These are phyloP conservation scores for Rhizophora apiculata DNA, from an alignment of 345 rosid species.

Conservation along the genomic window DNA sequence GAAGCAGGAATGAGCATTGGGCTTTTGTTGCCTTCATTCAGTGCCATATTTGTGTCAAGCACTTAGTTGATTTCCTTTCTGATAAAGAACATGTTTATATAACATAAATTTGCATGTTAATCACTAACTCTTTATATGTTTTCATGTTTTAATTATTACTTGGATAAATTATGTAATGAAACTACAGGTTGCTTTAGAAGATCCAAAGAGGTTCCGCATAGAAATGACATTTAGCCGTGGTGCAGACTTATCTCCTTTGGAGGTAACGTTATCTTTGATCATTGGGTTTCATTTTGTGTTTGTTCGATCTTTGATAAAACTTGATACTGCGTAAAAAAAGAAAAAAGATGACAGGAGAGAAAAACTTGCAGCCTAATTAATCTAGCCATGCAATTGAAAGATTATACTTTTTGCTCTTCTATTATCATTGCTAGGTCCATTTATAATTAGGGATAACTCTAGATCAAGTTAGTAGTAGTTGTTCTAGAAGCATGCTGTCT, in stretches of 20 bases:
- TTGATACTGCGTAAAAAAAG: not conserved
- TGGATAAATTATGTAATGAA: constrained; percentile 1
- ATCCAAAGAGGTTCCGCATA: constrained; percentile 78
- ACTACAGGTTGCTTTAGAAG: constrained; percentile 73
- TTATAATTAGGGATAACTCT: not conserved
- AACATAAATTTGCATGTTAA: too few relatives aligned
- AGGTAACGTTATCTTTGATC: constrained; percentile 44
- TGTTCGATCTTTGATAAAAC: not conserved
- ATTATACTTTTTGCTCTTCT: too few relatives aligned
- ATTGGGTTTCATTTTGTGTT: not conserved
- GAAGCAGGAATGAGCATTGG: not conserved
- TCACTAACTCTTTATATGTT: too few relatives aligned
- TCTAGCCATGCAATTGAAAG: too few relatives aligned
- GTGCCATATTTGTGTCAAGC: not conserved
- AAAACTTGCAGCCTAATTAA: too few relatives aligned
- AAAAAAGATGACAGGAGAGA: not conserved
- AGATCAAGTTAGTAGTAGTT: not conserved
- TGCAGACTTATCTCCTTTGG: constrained; percentile 91
- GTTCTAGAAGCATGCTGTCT: not conserved
- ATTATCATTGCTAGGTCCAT: not conserved
- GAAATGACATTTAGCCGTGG: constrained; percentile 97
- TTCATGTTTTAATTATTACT: not conserved
- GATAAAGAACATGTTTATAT: too few relatives aligned
- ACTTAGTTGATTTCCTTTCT: not conserved
- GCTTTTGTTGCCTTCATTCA: not conserved